Evolutionary conservation across 2,329 filamentous ascomycete species (phyloP), one percentile per base, ranked within the genome.

Genomic region (Ploettnerulaceae sp.): DNA sequence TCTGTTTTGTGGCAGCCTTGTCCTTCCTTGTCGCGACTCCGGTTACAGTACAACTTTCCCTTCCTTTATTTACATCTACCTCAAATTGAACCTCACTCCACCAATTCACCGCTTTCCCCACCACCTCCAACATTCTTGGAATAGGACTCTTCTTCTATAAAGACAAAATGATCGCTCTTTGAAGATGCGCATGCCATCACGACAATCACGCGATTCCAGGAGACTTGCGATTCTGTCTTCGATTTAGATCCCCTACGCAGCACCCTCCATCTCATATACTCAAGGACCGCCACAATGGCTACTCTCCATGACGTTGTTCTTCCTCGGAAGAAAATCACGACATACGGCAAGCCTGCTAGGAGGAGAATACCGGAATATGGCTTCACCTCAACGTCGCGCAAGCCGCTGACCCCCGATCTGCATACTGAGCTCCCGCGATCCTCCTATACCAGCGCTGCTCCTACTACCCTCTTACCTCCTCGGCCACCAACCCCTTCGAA

Each of bases 291-390:
- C 35, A 51, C 11, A n/a, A 62, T 65, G 62, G 57, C 60, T 15
- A 52, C 61, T 5, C 41, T 58, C 37, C 52, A 60, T 20, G 56
- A 59, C 33, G 34, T 42, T 5, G 46, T 25, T 6, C 29, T 41
- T 9, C 52, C 58, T 35, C 57, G 60, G 38, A 66, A 62, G 50
- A 56, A 53, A 28, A 51, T 63, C 22, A 49, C 57, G 6, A 66
- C 63, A 4, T 66, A 66, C 51, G 63, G 63, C 1, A 66, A 64
- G 45, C 38, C 60, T 22, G 52, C 48, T 8, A 53, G 61, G 21
- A 60, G 52, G 44, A 56, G 58, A 15, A 53, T 64, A 37, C 58
- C 61, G 5, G 57, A 61, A 5, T 57, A 60, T 29, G 52, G 28
- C 43, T 58, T 61, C 26, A 32, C 49, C 20, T 52, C 53, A 22